Percentiles rank a stretch among this genome's conserved stretches.
These are phyloP conservation scores for Rhododendron simsii DNA, from an alignment of 148 eudicot species.

Conservation along the genomic window DNA sequence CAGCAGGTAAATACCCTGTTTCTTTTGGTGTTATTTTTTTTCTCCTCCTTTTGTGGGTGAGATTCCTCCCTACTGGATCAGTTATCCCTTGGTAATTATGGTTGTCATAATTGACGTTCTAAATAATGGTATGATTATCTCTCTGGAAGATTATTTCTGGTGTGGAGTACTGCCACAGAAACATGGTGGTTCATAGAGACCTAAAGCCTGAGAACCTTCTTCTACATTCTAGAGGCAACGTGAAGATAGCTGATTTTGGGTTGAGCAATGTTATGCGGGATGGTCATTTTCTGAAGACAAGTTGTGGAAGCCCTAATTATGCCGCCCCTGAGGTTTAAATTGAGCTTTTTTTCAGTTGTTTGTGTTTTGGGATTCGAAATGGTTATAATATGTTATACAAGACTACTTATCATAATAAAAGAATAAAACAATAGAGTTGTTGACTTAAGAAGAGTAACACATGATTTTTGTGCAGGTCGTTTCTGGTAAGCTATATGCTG, in stretches of 20 bases:
- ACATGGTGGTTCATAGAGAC: constrained; percentile 44
- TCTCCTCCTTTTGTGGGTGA: neutral
- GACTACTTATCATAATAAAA: neutral
- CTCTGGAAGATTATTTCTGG: constrained; percentile 36
- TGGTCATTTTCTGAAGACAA: constrained; percentile 42
- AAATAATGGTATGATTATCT: neutral
- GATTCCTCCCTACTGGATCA: neutral
- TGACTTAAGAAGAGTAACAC: neutral
- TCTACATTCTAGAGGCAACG: constrained; percentile 31
- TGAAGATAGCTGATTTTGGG: constrained; percentile 44
- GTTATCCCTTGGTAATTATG: neutral
- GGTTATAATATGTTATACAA: neutral
- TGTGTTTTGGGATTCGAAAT: neutral
- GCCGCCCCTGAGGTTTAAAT: constrained; percentile 40
- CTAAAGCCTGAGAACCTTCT: constrained; percentile 46
- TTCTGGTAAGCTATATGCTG: constrained; percentile 38
- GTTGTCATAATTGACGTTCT: neutral
- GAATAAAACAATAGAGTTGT: neutral
- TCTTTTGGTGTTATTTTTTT: neutral
- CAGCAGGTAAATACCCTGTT: constrained; percentile 27
- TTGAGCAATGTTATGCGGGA: constrained; percentile 39
- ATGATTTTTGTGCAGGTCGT: constrained; percentile 25
- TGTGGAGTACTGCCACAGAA: constrained; percentile 40
- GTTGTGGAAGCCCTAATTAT: constrained; percentile 49
- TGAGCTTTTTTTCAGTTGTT: neutral